Percentiles rank a stretch among this genome's conserved stretches.
Evolutionary conservation across 495 filamentous ascomycete genomes (phyloP).

Genomic region (Annulohypoxylon bovei): DNA sequence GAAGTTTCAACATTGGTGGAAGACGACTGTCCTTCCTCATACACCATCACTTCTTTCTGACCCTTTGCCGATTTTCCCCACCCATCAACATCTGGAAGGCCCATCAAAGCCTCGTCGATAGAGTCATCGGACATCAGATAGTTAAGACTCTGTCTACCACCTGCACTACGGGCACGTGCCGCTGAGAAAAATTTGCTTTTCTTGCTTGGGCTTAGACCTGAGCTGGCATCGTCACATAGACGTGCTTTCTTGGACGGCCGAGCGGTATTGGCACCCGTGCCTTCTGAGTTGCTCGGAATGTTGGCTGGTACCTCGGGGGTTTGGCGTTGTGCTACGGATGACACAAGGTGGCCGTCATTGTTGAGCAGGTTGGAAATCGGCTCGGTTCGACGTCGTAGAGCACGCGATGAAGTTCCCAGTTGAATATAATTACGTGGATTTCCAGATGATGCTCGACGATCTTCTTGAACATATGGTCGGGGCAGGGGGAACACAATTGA

Average conservation of each 20-base stretch:
- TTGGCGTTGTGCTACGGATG: constrained; percentile 48
- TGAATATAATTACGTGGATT: constrained; percentile 39
- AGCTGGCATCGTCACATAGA: constrained; percentile 53
- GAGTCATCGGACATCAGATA: constrained; percentile 60
- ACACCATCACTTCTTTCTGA: constrained; percentile 41
- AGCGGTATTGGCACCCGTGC: not conserved
- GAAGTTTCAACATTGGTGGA: not conserved
- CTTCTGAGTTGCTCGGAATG: constrained; percentile 32
- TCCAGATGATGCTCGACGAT: constrained; percentile 11
- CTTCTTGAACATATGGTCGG: constrained; percentile 55
- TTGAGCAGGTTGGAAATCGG: constrained; percentile 52
- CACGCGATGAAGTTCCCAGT: constrained; percentile 27
- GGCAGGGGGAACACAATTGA: constrained; percentile 59
- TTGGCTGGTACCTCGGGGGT: constrained; percentile 38
- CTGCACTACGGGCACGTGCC: constrained; percentile 26
- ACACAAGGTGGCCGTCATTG: constrained; percentile 21
- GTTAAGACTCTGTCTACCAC: constrained; percentile 33
- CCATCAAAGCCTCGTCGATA: constrained; percentile 55
- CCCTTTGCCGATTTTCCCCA: constrained; percentile 33
- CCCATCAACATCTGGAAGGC: constrained; percentile 51
- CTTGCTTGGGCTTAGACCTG: constrained; percentile 30
- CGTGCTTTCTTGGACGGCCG: constrained; percentile 62
- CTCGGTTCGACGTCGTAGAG: constrained; percentile 52
- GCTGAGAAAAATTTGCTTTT: constrained; percentile 57
- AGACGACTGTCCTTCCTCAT: constrained; percentile 32